Evolutionary conservation across 2,329 filamentous ascomycete genomes (phyloP).

Genomic region (Talaromyces atroroseus): DNA sequence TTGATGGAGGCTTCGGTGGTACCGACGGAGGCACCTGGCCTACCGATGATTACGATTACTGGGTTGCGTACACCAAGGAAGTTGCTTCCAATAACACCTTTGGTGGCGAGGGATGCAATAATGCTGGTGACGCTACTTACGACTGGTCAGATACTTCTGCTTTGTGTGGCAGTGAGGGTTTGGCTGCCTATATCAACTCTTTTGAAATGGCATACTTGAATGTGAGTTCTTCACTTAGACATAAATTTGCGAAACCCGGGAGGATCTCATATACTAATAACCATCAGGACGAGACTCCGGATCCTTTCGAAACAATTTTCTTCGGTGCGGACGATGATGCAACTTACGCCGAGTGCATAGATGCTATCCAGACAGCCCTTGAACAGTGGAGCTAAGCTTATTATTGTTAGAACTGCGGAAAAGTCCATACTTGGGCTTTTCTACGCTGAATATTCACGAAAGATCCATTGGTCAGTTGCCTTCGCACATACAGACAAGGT

Average conservation of each 20-base stretch:
- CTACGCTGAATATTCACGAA: too few species aligned
- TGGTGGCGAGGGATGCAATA: constrained; percentile 8
- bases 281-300: not conserved
- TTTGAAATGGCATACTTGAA: constrained; percentile 9
- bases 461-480: too few species aligned
- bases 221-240: not conserved
- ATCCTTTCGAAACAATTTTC: not conserved
- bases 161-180: constrained; percentile 7
- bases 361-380: too few species aligned
- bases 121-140: constrained; percentile 7
- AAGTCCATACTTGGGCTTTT: too few species aligned
- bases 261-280: too few species aligned
- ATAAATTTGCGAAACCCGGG: not conserved
- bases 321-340: not conserved
- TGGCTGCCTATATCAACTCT: constrained; percentile 6
- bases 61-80: constrained; percentile 6
- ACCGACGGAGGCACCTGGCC: constrained; percentile 8
- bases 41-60: not conserved
- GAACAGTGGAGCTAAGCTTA: too few species aligned
- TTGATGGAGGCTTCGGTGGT: constrained; percentile 7
- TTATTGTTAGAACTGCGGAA: too few species aligned
- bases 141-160: constrained; percentile 5
- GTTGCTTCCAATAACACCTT: constrained; percentile 8
- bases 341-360: too few species aligned
- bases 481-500: too few species aligned